Evolutionary conservation across 352 stramenopile species (phyloP).

Genomic region (Globisporangium paroecandrum): DNA sequence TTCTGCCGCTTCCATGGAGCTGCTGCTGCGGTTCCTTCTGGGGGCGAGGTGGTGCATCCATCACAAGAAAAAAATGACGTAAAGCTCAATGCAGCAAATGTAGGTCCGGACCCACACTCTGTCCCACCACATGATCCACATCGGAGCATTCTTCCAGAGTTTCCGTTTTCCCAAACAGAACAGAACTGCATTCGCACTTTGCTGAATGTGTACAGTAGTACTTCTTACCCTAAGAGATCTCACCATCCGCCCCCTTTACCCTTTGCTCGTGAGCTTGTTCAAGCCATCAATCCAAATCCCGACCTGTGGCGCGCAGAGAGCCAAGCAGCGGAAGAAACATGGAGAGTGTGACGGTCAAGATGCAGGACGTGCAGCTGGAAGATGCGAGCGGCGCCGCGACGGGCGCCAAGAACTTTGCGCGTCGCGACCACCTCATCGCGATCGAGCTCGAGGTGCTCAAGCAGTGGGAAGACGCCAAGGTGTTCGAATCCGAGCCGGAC

Average conservation of each 20-base stretch:
- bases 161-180: neutral
- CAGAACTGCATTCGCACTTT: slow-evolving; percentile 9
- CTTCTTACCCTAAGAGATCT: neutral
- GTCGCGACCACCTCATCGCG: slow-evolving; percentile 87
- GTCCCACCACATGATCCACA: slow-evolving; percentile 1
- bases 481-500: slow-evolving; percentile 89
- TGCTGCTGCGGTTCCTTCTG: neutral
- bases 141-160: slow-evolving; percentile 4
- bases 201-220: neutral
- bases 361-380: slow-evolving; percentile 74
- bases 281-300: slow-evolving; percentile 19
- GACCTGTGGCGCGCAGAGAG: slow-evolving; percentile 5
- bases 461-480: slow-evolving; percentile 84
- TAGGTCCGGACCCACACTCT: slow-evolving; percentile 6
- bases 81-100: neutral
- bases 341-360: slow-evolving; percentile 75
- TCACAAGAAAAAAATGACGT: slow-evolving; percentile 1
- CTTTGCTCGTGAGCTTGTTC: neutral
- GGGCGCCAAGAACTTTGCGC: slow-evolving; percentile 71
- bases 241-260: neutral
- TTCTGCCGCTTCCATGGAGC: neutral
- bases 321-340: slow-evolving; percentile 23
- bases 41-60: slow-evolving; percentile 2
- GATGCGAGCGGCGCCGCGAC: slow-evolving; percentile 40
- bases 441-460: slow-evolving; percentile 91